Evolutionary conservation across 2,329 filamentous ascomycete genomes (phyloP).

Genomic region (Cyanodermella asteris): DNA sequence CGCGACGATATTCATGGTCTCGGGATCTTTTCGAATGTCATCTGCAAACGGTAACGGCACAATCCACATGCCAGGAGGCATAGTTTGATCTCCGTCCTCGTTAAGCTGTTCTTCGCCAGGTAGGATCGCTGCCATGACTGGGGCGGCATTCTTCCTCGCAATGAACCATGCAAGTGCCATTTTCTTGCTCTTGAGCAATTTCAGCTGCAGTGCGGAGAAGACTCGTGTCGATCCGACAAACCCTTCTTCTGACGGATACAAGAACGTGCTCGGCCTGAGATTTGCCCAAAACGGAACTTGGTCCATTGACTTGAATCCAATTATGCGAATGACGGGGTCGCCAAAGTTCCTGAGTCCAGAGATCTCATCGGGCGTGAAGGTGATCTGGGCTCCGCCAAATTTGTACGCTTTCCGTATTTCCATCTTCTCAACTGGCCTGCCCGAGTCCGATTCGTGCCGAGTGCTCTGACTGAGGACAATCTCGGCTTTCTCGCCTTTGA

Average conservation of each 20-base stretch:
- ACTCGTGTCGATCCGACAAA: conserved; percentile 81
- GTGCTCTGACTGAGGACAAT: conserved; percentile 56
- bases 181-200: conserved; percentile 57
- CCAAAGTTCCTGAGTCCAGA: conserved; percentile 60
- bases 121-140: conserved; percentile 59
- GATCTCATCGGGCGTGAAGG: conserved; percentile 70
- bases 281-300: conserved; percentile 66
- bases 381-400: conserved; percentile 76
- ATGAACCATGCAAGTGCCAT: conserved; percentile 82
- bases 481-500: conserved; percentile 66
- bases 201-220: conserved; percentile 77
- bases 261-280: conserved; percentile 67
- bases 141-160: conserved; percentile 56
- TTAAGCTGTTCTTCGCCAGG: conserved; percentile 48
- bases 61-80: conserved; percentile 74
- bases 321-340: conserved; percentile 60
- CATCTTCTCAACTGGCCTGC: conserved; percentile 51
- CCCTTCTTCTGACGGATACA: conserved; percentile 81
- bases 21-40: conserved; percentile 57
- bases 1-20: conserved; percentile 32
- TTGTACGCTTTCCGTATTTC: conserved; percentile 88
- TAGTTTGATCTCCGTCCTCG: conserved; percentile 42
- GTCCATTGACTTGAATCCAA: conserved; percentile 74
- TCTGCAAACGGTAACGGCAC: conserved; percentile 75
- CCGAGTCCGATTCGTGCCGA: conserved; percentile 55